Evolutionary conservation across 2,329 filamentous ascomycete species (phyloP).

Genomic region (Diplodia corticola): DNA sequence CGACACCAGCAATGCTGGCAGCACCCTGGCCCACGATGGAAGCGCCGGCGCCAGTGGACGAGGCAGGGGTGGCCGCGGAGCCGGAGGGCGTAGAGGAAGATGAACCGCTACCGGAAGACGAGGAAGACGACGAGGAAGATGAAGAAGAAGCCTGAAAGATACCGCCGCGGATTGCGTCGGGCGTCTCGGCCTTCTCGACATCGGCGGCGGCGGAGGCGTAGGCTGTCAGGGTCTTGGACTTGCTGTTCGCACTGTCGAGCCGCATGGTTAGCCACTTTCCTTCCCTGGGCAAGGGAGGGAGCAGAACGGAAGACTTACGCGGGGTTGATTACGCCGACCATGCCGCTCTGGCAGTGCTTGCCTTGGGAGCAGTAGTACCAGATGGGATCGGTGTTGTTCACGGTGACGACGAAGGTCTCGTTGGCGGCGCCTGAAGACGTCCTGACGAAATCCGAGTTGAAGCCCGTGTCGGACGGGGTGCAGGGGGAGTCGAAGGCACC

Average conservation of each 20-base stretch:
- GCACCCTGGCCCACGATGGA: slow-evolving; percentile 29
- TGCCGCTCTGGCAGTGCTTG: slow-evolving; percentile 41
- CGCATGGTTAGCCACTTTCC: too few species aligned
- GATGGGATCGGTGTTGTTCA: slow-evolving; percentile 41
- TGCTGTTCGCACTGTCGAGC: slow-evolving; percentile 25
- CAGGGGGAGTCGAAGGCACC: slow-evolving; percentile 38
- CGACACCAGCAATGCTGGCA: background rate
- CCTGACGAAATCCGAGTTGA: slow-evolving; percentile 42
- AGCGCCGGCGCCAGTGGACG: slow-evolving; percentile 24
- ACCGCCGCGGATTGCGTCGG: slow-evolving; percentile 29
- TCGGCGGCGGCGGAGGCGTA: slow-evolving; percentile 30
- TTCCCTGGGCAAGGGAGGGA: background rate
- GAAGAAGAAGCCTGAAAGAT: slow-evolving; percentile 27
- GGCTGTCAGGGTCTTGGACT: slow-evolving; percentile 25
- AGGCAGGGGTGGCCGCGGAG: slow-evolving; percentile 20
- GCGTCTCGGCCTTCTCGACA: slow-evolving; percentile 30
- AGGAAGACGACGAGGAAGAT: slow-evolving; percentile 22
- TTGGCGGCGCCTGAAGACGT: slow-evolving; percentile 30
- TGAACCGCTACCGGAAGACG: slow-evolving; percentile 18
- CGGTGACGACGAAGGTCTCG: slow-evolving; percentile 35
- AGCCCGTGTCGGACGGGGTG: slow-evolving; percentile 35
- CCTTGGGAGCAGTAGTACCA: slow-evolving; percentile 46
- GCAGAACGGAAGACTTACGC: slow-evolving; percentile 31
- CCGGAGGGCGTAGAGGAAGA: slow-evolving; percentile 27
- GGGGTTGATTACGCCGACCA: slow-evolving; percentile 44